Percentiles rank a stretch among this genome's conserved stretches.
These are phyloP conservation scores for Lentinula guzmanii DNA, from an alignment of 768 basidiomycete species.

Conservation along the genomic window DNA sequence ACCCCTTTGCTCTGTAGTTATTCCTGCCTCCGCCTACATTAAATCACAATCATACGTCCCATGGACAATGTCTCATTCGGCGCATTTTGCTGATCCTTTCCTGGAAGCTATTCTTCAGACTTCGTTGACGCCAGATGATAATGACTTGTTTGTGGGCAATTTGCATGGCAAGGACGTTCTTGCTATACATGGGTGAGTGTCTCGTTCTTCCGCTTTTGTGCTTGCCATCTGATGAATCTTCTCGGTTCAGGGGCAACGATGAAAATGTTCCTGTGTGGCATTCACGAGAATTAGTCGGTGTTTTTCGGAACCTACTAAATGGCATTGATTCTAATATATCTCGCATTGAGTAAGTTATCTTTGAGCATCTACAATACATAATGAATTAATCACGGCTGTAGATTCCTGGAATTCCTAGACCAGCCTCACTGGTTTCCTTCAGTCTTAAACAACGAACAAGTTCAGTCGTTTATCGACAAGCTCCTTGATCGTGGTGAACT, in stretches of 20 bases:
- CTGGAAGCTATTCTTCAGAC: slow-evolving; percentile 68
- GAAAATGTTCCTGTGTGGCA: slow-evolving; percentile 89
- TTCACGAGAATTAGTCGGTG: slow-evolving; percentile 56
- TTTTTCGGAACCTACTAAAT: slow-evolving; percentile 35
- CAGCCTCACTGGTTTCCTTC: slow-evolving; percentile 67
- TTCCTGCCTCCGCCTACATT: slow-evolving; percentile 78
- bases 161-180: slow-evolving; percentile 62
- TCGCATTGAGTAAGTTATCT: not conserved
- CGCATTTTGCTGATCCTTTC: slow-evolving; percentile 74
- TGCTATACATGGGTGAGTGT: slow-evolving; percentile 69
- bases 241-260: slow-evolving; percentile 54
- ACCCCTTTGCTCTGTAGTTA: slow-evolving; percentile 30
- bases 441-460: slow-evolving; percentile 48
- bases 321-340: not conserved
- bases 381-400: slow-evolving; percentile 17
- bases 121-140: slow-evolving; percentile 78
- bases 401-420: slow-evolving; percentile 57
- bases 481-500: slow-evolving; percentile 10
- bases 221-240: not conserved
- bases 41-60: slow-evolving; percentile 87
- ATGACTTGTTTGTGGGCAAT: slow-evolving; percentile 82
- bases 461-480: slow-evolving; percentile 46
- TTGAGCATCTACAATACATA: not conserved
- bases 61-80: slow-evolving; percentile 59
- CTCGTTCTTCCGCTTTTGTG: not conserved